Evolutionary conservation across 129 eudicot species (phyloP).

Genomic region (Erigeron canadensis): DNA sequence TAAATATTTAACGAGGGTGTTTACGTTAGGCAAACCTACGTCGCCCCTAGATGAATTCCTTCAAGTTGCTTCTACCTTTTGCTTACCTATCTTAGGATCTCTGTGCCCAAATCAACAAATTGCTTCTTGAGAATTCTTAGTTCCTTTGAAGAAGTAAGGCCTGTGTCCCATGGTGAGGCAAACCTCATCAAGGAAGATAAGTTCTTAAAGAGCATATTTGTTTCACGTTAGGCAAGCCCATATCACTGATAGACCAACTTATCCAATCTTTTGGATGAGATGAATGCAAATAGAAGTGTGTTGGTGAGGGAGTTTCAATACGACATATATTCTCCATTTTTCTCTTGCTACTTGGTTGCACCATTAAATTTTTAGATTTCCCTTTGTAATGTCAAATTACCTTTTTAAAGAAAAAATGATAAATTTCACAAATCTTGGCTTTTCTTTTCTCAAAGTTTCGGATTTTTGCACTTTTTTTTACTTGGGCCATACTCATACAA

Average conservation of each 20-base stretch:
- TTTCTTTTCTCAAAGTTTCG: background rate
- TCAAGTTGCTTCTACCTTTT: background rate
- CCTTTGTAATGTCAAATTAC: background rate
- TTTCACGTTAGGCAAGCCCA: background rate
- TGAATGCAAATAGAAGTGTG: background rate
- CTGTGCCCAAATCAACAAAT: no score
- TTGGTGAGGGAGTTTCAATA: background rate
- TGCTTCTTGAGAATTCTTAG: no score
- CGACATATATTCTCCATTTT: conserved; percentile 5
- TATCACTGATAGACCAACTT: background rate
- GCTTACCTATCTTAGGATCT: no score
- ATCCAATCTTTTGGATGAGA: background rate
- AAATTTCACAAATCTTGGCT: background rate
- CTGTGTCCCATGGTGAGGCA: background rate
- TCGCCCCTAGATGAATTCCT: background rate
- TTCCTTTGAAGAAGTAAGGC: no score
- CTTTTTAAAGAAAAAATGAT: background rate
- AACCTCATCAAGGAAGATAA: background rate
- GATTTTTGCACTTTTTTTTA: background rate
- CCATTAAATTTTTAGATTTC: background rate
- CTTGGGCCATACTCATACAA: background rate
- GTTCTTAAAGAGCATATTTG: background rate
- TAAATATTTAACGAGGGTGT: background rate
- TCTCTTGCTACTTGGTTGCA: background rate
- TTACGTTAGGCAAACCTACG: background rate